A percentile compares a stretch with the other conserved stretches of the same genome.
Conservation (phyloP, 2,329 filamentous ascomycete genomes). For the Mycosphaerelloides madeirae region DNA sequence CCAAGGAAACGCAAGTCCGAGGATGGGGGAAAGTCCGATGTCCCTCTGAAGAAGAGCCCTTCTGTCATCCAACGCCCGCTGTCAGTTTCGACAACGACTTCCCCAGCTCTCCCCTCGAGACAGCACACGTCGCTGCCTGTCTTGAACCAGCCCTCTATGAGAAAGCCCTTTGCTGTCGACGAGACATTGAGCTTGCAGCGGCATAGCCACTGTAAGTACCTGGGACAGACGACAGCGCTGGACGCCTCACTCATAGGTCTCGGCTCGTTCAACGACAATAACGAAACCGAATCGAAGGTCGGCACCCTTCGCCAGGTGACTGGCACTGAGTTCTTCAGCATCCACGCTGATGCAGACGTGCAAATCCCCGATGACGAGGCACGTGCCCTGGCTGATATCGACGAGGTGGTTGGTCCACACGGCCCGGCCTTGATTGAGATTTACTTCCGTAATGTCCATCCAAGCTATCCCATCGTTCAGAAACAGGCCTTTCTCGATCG, state of each 20-base stretch:
- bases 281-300: constrained; percentile 68
- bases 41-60: constrained; percentile 23
- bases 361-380: constrained; percentile 66
- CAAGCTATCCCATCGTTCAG: constrained; percentile 76
- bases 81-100: constrained; percentile 3
- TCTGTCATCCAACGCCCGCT: constrained; percentile 11
- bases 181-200: constrained; percentile 65
- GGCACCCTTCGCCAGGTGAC: constrained; percentile 67
- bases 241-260: constrained; percentile 79
- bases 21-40: constrained; percentile 39
- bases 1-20: constrained; percentile 76
- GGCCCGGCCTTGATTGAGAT: constrained; percentile 73
- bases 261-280: constrained; percentile 72
- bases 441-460: constrained; percentile 77
- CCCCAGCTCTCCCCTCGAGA: constrained; percentile 6
- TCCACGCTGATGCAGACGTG: constrained; percentile 69
- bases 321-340: constrained; percentile 72
- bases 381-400: constrained; percentile 66
- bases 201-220: constrained; percentile 76
- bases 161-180: constrained; percentile 35
- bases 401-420: constrained; percentile 69
- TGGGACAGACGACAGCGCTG: constrained; percentile 77
- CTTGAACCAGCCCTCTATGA: constrained; percentile 19
- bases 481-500: constrained; percentile 76
- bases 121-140: constrained; percentile 3